Base-by-base conservation (phyloP, 768 basidiomycete species). In the Psilocybe subaeruginosa region DNA sequence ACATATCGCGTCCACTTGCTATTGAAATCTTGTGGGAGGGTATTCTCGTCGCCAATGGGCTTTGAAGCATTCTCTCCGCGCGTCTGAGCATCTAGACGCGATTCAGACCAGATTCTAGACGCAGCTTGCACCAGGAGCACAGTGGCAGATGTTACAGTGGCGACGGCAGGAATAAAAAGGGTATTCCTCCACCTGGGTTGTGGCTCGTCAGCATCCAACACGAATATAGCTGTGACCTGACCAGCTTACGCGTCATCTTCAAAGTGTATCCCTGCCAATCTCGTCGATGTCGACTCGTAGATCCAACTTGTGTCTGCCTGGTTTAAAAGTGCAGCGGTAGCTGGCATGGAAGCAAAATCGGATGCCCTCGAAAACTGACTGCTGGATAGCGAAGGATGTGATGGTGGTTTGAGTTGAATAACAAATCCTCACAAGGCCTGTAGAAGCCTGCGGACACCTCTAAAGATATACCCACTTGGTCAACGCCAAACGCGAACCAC, bases 161-260 rank as follows among this genome's bases (percentile, higher is more conserved):
- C 55, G 23, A 39, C 30, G 23, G 57, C 48, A 3, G 60, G 60
- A 19, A 61, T 35, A 35, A 57, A n/a, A 52, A 61, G 60, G 11
- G 55, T 56, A 16, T 61, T 61, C 12, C 31, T 61, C 60, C 60
- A 61, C 7, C 60, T 61, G 29, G 29, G 39, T 53, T 43, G 27
- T 1, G 11, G 19, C 16, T 47, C 41, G 41, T 43, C 14, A 48
- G 29, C 8, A 50, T 12, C 41, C 5, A 19, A 39, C 3, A 46
- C 17, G 23, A 11, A 23, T 8, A 41, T 49, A 27, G 11, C 4
- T 48, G 30, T 9, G 39, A 50, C 53, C 45, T 31, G 35, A 11
- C n/a, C 4, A 12, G n/a, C 41, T 43, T 43, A 43, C 41, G 41
- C 48, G 59, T 54, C 53, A 39, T 55, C 31, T 31, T 49, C 59